Base-by-base conservation (phyloP, 2,329 filamentous ascomycete species). In the Cercospora beticola region DNA sequence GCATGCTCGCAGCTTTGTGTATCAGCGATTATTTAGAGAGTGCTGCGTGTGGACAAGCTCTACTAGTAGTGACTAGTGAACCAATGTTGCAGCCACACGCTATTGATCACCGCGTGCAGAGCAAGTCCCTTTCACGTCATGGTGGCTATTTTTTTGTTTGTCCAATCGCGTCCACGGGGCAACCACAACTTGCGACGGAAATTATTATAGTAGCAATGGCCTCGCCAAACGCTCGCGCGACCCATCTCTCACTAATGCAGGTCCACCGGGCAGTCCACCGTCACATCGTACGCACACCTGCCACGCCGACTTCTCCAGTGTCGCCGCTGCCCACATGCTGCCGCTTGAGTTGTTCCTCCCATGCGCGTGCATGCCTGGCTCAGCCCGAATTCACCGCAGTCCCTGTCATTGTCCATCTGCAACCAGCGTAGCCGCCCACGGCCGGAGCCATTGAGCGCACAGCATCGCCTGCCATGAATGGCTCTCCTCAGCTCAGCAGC, bases 381-480 rank as follows among this genome's bases (percentile, higher is more conserved):
- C 49, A 26, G 49, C 18, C 26, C 54, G 54, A 58, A 58, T 58
- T 58, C 30, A 30, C 54, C 54, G 54, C 54, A 58, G 54, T 58
- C 54, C 54, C 54, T 30, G 30, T 33, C 54, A 21, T 33, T 30
- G 30, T 14, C 30, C 54, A 3, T 30, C 54, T 5, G 54, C 26
- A 28, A 58, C 12, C 54, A 58, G 30, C 54, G 54, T 58, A 58
- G 54, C 16, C 54, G 54, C 26, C 8, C 26, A 30, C 54, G 26
- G 14, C 23, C 30, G 30, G 30, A 30, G 30, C 30, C 54, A 58
- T 30, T 33, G 54, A 28, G 54, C 26, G 21, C 30, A 30, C 54
- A 30, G 30, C 46, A 58, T 30, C 30, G 54, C 54, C 68, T 40
- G 66, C 57, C 54, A 73, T 73, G 71, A 70, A 68, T 66, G 67